phyloP scores from a whole-genome alignment of 1,139 yeast species.

The Scheffersomyces cryptocercus region DNA sequence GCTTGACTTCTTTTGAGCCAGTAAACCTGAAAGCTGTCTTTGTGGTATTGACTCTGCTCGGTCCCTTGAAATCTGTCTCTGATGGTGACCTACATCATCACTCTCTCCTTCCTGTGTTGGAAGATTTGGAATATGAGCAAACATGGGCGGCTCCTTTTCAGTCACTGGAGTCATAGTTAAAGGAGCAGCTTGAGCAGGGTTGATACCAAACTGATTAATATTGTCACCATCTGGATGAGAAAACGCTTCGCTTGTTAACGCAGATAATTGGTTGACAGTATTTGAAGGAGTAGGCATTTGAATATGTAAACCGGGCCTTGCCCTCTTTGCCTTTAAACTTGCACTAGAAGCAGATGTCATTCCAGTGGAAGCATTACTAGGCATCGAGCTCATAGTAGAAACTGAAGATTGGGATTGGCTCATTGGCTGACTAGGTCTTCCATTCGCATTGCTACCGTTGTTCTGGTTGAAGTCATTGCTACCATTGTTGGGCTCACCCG shows the following conservation, averaged over 20 bases:
- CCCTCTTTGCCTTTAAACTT: conserved; percentile 19
- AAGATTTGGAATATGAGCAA: conserved; percentile 3
- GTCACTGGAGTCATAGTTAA: conserved; percentile 79
- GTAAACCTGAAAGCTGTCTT: not conserved
- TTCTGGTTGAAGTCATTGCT: not conserved
- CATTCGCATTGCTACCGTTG: not conserved
- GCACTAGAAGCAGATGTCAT: conserved; percentile 4
- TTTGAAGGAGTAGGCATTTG: conserved; percentile 52
- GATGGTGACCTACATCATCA: conserved; percentile 12
- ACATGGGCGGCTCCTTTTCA: conserved; percentile 43
- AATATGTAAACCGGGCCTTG: conserved; percentile 43
- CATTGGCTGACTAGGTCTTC: too few relatives aligned
- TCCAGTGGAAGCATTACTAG: conserved; percentile 1
- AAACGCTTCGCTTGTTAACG: conserved; percentile 34
- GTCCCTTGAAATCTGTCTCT: conserved; percentile 13
- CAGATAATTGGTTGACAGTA: conserved; percentile 33
- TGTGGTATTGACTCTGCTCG: conserved; percentile 16
- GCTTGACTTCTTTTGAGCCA: not conserved
- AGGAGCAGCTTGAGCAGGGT: conserved; percentile 54
- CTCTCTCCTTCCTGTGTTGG: conserved; percentile 1
- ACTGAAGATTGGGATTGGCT: not conserved
- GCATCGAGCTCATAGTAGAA: not conserved
- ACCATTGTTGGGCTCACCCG: conserved; percentile 1
- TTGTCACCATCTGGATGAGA: conserved; percentile 13
- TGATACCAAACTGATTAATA: conserved; percentile 67